Conservation (phyloP, 495 filamentous ascomycete genomes). For the Aspergillus wentii region DNA sequence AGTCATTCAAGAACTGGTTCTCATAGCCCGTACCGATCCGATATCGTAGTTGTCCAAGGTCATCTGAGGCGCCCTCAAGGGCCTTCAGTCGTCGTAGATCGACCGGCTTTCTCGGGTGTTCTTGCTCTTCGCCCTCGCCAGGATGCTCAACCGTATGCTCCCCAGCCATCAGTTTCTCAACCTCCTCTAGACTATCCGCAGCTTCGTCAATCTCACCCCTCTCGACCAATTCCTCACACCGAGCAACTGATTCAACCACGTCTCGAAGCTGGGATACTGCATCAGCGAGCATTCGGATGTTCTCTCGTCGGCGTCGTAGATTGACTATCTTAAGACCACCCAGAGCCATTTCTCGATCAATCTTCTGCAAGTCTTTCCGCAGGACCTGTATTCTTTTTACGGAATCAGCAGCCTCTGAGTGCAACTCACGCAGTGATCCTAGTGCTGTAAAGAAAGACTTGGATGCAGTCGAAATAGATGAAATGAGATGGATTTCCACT, state of each 20-base stretch:
- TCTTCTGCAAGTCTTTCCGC: conserved; percentile 67
- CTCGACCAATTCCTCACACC: conserved; percentile 78
- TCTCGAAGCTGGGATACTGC: conserved; percentile 77
- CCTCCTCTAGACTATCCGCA: conserved; percentile 64
- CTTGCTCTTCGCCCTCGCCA: conserved; percentile 14
- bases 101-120: conserved; percentile 29
- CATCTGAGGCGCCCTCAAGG: conserved; percentile 71
- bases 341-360: conserved; percentile 85
- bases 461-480: conserved; percentile 90
- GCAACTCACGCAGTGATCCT: conserved; percentile 83
- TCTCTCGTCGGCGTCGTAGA: conserved; percentile 74
- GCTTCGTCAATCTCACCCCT: conserved; percentile 75
- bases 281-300: conserved; percentile 74
- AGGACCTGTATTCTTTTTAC: conserved; percentile 80
- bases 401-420: conserved; percentile 87
- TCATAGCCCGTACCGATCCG: conserved; percentile 88
- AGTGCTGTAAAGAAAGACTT: conserved; percentile 95
- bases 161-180: conserved; percentile 77
- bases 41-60: conserved; percentile 67
- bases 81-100: conserved; percentile 79
- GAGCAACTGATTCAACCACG: conserved; percentile 68
- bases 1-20: conserved; percentile 66
- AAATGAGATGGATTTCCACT: conserved; percentile 94
- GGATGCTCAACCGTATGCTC: conserved; percentile 34
- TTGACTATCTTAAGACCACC: conserved; percentile 83